Evolutionary conservation across 2,329 filamentous ascomycete species (phyloP), one percentile per base, ranked within the genome.

Genomic region (Aspergillus neotritici): DNA sequence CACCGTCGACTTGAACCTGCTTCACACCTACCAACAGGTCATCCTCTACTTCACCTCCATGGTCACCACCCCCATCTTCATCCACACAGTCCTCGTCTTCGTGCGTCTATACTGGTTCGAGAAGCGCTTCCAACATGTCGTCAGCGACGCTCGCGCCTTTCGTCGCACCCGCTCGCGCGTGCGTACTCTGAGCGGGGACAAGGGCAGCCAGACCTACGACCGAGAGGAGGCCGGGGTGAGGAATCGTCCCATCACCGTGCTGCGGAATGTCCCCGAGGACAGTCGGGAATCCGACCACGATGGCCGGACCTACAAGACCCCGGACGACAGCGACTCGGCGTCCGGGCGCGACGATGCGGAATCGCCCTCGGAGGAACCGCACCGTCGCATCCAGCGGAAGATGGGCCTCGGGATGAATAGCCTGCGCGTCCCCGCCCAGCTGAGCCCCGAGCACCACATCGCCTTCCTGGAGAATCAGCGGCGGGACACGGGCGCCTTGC

Each of bases 71-170:
- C 89, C 89, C 0, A 93, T 95, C 48, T 83, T 86, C 36, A 83
- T 95, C 56, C 82, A 94, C 60, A 80, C 86, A 2, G 85, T 80
- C 34, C 88, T 98, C 34, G 93, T 98, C 6, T 91, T 95, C 55
- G 76, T 97, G 11, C 85, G 93, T 17, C 74, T 98, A 2, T 96
- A 95, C 68, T 98, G 91, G 91, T 98, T 98, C 62, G 90, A 98
- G 67, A 95, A 94, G 66, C 81, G 90, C 6, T 97, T 98, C 62
- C 86, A 94, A 61, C 77, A 86, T 56, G 79, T 95, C 51, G 89
- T 86, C 11, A 76, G 76, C 29, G 86, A 94, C 55, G 82, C 86
- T 1, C 79, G 81, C 42, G 74, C 70, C 34, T 72, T 83, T 41
- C 80, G 90, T 41, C 75, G 77, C 41, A 84, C 67, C 71, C 82